A percentile compares a stretch with the other conserved stretches of the same genome.
Conservation (phyloP, 164 flowering plant genomes). For the Platanus orientalis region DNA sequence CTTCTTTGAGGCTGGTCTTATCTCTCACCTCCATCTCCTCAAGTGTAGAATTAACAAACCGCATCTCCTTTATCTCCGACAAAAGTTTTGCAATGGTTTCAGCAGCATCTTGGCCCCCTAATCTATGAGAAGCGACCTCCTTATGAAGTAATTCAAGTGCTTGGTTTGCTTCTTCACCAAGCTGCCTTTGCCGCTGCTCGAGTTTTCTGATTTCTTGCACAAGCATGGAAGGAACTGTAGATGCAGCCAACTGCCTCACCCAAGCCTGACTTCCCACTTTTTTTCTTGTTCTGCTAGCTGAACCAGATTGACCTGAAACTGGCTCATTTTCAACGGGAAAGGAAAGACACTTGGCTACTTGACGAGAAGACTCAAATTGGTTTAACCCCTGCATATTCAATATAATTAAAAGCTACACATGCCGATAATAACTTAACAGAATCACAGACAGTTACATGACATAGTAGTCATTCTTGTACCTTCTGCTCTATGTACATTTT, state of each 20-base stretch:
- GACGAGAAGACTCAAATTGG: conserved; percentile 46
- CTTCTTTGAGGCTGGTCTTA: conserved; percentile 81
- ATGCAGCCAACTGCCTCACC: conserved; percentile 93
- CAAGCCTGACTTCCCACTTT: conserved; percentile 59
- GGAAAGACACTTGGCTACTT: conserved; percentile 73
- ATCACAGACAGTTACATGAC: too few relatives aligned
- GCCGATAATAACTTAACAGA: too few relatives aligned
- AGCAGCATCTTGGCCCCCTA: conserved; percentile 97
- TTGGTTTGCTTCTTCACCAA: conserved; percentile 93
- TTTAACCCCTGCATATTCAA: conserved; percentile 51
- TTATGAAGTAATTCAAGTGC: conserved; percentile 94
- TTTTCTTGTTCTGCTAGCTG: conserved; percentile 38
- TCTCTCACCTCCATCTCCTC: conserved; percentile 47
- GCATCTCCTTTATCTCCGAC: conserved; percentile 87
- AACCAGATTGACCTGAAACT: conserved; percentile 38
- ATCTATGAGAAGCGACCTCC: conserved; percentile 92
- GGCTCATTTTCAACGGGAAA: too few relatives aligned
- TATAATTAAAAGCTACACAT: too few relatives aligned
- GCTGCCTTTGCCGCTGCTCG: conserved; percentile 93
- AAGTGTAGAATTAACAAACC: conserved; percentile 34
- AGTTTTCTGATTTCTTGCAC: conserved; percentile 96
- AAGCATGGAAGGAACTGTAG: conserved; percentile 85
- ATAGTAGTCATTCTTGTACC: too few relatives aligned
- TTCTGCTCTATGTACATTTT: conserved; percentile 39
- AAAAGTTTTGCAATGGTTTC: conserved; percentile 94